Conservation (phyloP, 768 basidiomycete species). For the Xerocomellus intermedius region DNA sequence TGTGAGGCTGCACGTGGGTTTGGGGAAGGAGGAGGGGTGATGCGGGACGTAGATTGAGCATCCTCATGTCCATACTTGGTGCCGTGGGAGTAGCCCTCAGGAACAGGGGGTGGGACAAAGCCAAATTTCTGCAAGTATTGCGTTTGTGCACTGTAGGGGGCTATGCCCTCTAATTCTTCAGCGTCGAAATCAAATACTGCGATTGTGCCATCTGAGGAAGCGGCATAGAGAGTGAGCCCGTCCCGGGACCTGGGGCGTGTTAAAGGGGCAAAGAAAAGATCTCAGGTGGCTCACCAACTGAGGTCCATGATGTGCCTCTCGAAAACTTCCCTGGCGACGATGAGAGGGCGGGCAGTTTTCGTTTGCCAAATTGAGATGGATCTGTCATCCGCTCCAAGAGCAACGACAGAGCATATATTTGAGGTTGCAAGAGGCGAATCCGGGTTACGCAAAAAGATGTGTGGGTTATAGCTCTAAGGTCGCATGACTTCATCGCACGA, state of each 20-base stretch:
- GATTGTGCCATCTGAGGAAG: constrained; percentile 94
- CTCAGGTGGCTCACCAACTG: constrained; percentile 67
- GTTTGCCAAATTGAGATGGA: constrained; percentile 97
- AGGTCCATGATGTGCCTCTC: constrained; percentile 94
- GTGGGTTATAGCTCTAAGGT: constrained; percentile 75
- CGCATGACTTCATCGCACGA: constrained; percentile 2
- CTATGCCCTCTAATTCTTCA: constrained; percentile 79
- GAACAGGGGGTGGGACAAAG: constrained; percentile 64
- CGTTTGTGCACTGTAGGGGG: constrained; percentile 68
- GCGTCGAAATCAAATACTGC: constrained; percentile 83
- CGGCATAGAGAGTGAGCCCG: constrained; percentile 88
- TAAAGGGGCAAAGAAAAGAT: neutral
- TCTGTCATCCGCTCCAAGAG: constrained; percentile 90
- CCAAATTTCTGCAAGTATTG: constrained; percentile 82
- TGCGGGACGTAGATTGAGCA: constrained; percentile 29
- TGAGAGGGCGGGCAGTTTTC: constrained; percentile 83
- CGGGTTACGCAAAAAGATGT: constrained; percentile 84
- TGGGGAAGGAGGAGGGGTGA: constrained; percentile 53
- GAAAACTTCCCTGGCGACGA: constrained; percentile 92
- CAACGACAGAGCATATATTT: constrained; percentile 90
- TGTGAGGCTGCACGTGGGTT: constrained; percentile 31
- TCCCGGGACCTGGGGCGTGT: constrained; percentile 74
- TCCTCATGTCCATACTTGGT: constrained; percentile 18
- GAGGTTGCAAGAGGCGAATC: constrained; percentile 64
- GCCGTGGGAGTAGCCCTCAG: constrained; percentile 68